Percentiles rank a stretch among this genome's conserved stretches.
phyloP scores from a whole-genome alignment of 176 grass and related monocot species.

The Puccinellia tenuiflora region DNA sequence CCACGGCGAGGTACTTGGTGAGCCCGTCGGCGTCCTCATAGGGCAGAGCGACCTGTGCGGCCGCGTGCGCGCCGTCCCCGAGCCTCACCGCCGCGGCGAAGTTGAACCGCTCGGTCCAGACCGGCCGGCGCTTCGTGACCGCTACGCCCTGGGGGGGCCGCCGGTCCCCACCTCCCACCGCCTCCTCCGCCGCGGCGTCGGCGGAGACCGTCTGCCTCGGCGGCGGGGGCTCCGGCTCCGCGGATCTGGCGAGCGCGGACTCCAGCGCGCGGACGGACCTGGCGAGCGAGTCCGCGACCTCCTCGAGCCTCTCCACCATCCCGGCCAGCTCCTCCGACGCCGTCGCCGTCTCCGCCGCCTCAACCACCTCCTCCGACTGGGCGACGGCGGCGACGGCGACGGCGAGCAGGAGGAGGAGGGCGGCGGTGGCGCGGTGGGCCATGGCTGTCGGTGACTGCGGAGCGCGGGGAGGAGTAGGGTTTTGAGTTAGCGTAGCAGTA shows the following conservation, averaged over 20 bases:
- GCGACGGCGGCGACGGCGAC: neutral
- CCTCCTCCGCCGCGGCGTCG: neutral
- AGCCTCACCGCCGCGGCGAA: slow-evolving; percentile 65
- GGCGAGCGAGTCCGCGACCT: slow-evolving; percentile 47
- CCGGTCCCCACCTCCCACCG: neutral
- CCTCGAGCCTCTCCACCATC: slow-evolving; percentile 47
- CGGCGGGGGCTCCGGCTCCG: slow-evolving; percentile 17
- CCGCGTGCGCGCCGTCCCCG: slow-evolving; percentile 41
- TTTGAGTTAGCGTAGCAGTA: neutral
- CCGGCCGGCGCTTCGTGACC: slow-evolving; percentile 58
- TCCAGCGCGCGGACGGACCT: slow-evolving; percentile 41
- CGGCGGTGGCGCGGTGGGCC: slow-evolving; percentile 34
- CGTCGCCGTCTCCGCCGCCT: neutral
- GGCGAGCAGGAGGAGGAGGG: slow-evolving; percentile 27
- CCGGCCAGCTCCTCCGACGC: neutral
- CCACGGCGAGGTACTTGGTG: slow-evolving; percentile 85
- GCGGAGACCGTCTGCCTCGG: neutral
- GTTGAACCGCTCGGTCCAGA: slow-evolving; percentile 73
- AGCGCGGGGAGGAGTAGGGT: neutral
- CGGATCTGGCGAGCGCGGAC: slow-evolving; percentile 38
- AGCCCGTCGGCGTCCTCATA: slow-evolving; percentile 64
- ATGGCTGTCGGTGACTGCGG: slow-evolving; percentile 28
- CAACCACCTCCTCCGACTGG: neutral
- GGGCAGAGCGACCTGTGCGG: slow-evolving; percentile 39
- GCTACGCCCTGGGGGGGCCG: slow-evolving; percentile 34